Conservation (phyloP, 2,329 filamentous ascomycete genomes). For the Sporothrix mexicana region DNA sequence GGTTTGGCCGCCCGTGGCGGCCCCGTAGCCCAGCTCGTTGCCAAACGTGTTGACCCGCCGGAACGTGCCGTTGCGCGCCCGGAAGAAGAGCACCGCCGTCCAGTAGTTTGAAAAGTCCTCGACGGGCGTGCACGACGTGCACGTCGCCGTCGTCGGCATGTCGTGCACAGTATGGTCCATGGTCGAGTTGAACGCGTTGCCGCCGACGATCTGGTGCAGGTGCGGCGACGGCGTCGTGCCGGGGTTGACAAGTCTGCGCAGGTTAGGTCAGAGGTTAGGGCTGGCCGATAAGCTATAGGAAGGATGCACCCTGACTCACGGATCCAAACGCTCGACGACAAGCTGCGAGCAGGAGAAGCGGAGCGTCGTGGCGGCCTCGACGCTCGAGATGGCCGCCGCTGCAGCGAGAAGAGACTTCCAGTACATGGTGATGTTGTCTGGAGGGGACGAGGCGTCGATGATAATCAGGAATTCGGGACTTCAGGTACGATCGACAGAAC, state of each 20-base stretch:
- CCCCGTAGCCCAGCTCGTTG: conserved; percentile 43
- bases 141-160: conserved; percentile 40
- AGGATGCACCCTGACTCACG: conserved; percentile 19
- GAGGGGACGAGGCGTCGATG: no score
- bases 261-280: no score
- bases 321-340: conserved; percentile 34
- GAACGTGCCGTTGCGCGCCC: conserved; percentile 39
- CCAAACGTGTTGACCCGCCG: conserved; percentile 38
- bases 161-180: conserved; percentile 44
- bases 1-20: conserved; percentile 44
- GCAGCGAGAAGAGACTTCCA: conserved; percentile 30
- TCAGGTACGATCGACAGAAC: background rate
- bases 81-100: conserved; percentile 41
- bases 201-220: conserved; percentile 35
- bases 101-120: conserved; percentile 46
- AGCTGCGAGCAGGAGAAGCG: conserved; percentile 37
- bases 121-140: conserved; percentile 44
- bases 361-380: conserved; percentile 32
- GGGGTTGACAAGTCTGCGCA: conserved; percentile 34
- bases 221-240: conserved; percentile 31
- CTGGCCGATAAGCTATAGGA: no score
- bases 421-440: conserved; percentile 22
- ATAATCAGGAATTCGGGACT: no score
- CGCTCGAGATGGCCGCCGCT: conserved; percentile 24
- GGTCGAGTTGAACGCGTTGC: conserved; percentile 39